Evolutionary conservation across 257 asterid genomes (phyloP).

Genomic region (Prunella vulgaris): DNA sequence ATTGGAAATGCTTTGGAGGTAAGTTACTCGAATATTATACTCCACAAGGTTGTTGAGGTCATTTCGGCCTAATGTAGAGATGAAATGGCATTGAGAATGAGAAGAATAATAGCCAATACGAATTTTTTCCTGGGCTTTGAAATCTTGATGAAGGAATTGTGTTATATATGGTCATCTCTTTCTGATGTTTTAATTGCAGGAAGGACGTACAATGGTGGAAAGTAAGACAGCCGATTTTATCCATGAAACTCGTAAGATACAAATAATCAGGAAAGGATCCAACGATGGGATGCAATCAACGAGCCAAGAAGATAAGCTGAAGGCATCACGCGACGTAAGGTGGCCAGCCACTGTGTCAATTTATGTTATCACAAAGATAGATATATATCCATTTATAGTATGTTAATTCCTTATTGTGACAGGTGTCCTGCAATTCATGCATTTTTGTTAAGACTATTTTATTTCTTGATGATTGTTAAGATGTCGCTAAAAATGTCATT

Average conservation of each 20-base stretch:
- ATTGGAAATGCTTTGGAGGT: constrained; percentile 76
- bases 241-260: constrained; percentile 58
- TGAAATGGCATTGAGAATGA: neutral
- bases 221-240: constrained; percentile 54
- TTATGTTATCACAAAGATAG: constrained; percentile 1
- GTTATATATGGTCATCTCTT: constrained; percentile 1
- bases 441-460: neutral
- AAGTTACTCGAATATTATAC: neutral
- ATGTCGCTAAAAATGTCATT: neutral
- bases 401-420: neutral
- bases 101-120: neutral
- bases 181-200: constrained; percentile 36
- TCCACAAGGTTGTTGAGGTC: neutral
- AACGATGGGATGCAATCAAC: constrained; percentile 35
- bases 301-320: constrained; percentile 74
- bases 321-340: constrained; percentile 99
- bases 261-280: constrained; percentile 47
- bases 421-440: neutral
- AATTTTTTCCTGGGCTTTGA: neutral
- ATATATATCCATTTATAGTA: neutral
- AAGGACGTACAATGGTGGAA: constrained; percentile 64
- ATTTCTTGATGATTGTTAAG: neutral
- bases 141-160: neutral
- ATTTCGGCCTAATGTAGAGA: neutral
- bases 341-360: constrained; percentile 44